Conservation (phyloP, 139 green algal species). For the Coelastrella sp. region DNA sequence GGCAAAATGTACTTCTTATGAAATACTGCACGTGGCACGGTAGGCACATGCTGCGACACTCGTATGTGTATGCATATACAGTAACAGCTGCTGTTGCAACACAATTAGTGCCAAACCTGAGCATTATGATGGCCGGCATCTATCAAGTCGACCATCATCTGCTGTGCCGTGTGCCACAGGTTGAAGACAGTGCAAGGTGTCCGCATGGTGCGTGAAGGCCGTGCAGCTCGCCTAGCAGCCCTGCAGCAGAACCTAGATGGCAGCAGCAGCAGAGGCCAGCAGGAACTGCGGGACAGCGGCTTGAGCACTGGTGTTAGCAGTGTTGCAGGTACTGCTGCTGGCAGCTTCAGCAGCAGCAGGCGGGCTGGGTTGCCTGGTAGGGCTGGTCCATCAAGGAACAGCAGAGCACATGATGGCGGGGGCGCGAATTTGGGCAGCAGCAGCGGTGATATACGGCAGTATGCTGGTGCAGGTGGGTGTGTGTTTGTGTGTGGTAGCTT, state of each 20-base stretch:
- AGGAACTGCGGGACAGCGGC: not conserved
- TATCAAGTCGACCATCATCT: too few species aligned
- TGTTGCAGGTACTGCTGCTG: not conserved
- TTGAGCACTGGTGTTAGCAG: not conserved
- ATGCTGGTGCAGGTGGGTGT: not conserved
- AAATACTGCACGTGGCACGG: too few species aligned
- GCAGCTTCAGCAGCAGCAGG: constrained; percentile 3
- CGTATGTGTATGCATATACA: too few species aligned
- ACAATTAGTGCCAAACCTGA: too few species aligned
- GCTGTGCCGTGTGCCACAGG: not conserved
- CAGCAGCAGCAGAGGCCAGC: constrained; percentile 17
- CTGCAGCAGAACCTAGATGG: constrained; percentile 29
- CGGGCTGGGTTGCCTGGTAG: not conserved
- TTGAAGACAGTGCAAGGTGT: constrained; percentile 21
- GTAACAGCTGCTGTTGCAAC: too few species aligned
- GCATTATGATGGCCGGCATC: too few species aligned
- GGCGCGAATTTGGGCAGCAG: not conserved
- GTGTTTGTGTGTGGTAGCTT: not conserved
- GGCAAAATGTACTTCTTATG: too few species aligned
- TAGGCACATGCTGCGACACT: too few species aligned
- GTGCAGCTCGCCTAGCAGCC: constrained; percentile 23
- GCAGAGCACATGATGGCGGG: not conserved
- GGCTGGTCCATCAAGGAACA: not conserved
- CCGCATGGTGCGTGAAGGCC: constrained; percentile 28
- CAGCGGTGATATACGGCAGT: not conserved